Evolutionary conservation across 1,139 yeast species (phyloP), one percentile per base, ranked within the genome.

Genomic region (Kurtzmaniella quercitrusa): DNA sequence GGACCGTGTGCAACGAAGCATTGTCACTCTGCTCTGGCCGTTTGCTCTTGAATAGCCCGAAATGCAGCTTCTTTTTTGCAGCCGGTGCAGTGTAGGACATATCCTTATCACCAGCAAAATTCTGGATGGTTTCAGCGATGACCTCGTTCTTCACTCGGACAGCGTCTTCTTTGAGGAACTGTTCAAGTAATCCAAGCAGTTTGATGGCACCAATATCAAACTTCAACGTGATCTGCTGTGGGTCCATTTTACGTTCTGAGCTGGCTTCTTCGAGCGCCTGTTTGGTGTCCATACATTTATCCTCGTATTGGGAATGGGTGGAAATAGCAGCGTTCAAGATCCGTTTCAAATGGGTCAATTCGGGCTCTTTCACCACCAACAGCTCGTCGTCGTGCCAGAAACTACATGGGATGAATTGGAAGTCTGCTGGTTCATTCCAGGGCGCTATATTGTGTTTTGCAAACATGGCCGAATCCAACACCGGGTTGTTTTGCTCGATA

Each of bases 371-470:
- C 1, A 79, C 75, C 14, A 82, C 70, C 67, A 93, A 80, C 40
- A 79, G 71, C 51, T 90, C 96, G 62, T 93, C 97, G 57, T 93
- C 98, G 63, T 91, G 98, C 98, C 98, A 94, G 41, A 94, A 85
- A 29, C 91, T 82, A 36, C 95, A 83, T 1, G 98, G 97, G 51
- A 88, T 78, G 57, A 85, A 94, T 52, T 79, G 77, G 58, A 85
- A 88, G 63, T 93, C 98, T 5, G 69, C 69, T 0, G 98, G 98
- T 55, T 90, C 98, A 40, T 73, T 71, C 97, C 97, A 93, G 18
- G 67, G 69, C 3, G 27, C 27, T n/a, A 19, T 14, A 58, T 94
- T 94, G 64, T 94, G 99, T 58, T 90, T 90, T 46, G 90, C 81
- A 64, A 83, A 94, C 98, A 94, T 93, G 33, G 89, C 85, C 1